A percentile compares a stretch with the other conserved stretches of the same genome.
Evolutionary conservation across 2,329 filamentous ascomycete species (phyloP).

Genomic region (Penicillium sp.): DNA sequence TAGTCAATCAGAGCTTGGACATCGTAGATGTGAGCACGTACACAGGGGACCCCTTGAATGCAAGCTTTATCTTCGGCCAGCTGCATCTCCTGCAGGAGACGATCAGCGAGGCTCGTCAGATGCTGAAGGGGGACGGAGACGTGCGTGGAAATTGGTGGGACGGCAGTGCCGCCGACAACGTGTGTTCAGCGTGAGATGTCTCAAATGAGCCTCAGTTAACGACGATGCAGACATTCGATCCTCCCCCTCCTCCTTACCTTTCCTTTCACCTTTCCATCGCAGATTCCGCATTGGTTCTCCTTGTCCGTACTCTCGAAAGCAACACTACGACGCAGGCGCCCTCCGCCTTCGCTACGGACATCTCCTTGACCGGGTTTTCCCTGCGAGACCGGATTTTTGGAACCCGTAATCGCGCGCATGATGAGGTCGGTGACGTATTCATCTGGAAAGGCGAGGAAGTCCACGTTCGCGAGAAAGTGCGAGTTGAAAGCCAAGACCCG

Average conservation of each 20-base stretch:
- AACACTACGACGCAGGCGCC: constrained; percentile 57
- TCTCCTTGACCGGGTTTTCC: constrained; percentile 57
- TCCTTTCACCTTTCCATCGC: constrained; percentile 69
- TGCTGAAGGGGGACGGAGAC: constrained; percentile 55
- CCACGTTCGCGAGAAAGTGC: constrained; percentile 82
- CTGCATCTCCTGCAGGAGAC: constrained; percentile 59
- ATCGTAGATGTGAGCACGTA: constrained; percentile 74
- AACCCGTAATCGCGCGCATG: constrained; percentile 61
- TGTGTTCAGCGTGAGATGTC: constrained; percentile 30
- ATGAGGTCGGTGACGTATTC: constrained; percentile 78
- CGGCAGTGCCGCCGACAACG: constrained; percentile 57
- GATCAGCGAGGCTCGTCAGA: constrained; percentile 58
- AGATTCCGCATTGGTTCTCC: constrained; percentile 68
- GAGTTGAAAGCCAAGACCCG: constrained; percentile 85
- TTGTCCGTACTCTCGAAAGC: constrained; percentile 67
- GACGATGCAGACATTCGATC: constrained; percentile 53
- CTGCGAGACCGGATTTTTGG: constrained; percentile 57
- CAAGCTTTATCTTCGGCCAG: constrained; percentile 58
- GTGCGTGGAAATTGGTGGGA: constrained; percentile 57
- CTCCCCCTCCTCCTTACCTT: constrained; percentile 63
- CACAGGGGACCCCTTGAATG: constrained; percentile 63
- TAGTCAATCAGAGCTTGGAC: constrained; percentile 80
- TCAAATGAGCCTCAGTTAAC: neutral
- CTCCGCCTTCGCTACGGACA: constrained; percentile 68
- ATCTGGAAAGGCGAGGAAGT: constrained; percentile 69